Percentiles rank a stretch among this genome's conserved stretches.
Conservation (phyloP, 305 asterid genomes). For the Fraxinus nigra region DNA sequence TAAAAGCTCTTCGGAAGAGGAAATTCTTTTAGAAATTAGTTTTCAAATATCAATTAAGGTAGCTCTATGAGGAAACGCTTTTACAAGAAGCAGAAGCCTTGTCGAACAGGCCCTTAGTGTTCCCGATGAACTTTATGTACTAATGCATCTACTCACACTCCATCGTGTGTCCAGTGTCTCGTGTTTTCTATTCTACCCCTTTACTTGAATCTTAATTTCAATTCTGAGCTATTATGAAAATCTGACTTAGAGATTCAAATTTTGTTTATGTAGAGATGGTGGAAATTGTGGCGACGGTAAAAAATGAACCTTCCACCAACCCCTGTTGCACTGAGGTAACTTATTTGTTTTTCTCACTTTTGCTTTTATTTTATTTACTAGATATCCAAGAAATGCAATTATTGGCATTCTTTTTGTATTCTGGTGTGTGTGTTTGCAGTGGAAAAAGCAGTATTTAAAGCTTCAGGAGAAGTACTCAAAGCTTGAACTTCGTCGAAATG, state of each 20-base stretch:
- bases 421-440: conserved; percentile 34
- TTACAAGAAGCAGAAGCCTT: too few species aligned
- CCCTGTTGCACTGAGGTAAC: conserved; percentile 67
- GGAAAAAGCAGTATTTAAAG: conserved; percentile 50
- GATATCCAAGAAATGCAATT: not conserved
- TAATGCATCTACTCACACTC: not conserved
- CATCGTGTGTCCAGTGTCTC: not conserved
- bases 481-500: conserved; percentile 41
- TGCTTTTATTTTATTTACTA: not conserved
- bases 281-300: conserved; percentile 50
- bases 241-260: not conserved
- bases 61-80: too few species aligned
- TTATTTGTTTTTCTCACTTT: not conserved
- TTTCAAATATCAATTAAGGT: too few species aligned
- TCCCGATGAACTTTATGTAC: not conserved
- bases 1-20: too few species aligned
- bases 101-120: too few species aligned
- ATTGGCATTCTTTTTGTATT: not conserved
- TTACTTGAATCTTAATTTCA: not conserved
- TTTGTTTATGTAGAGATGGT: conserved; percentile 33
- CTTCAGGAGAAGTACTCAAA: conserved; percentile 48
- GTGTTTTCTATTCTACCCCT: not conserved
- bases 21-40: too few species aligned
- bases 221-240: not conserved
- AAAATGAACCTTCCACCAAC: conserved; percentile 39